Evolutionary conservation across 495 filamentous ascomycete genomes (phyloP), one percentile per base, ranked within the genome.

Genomic region (Daldinia childiae): DNA sequence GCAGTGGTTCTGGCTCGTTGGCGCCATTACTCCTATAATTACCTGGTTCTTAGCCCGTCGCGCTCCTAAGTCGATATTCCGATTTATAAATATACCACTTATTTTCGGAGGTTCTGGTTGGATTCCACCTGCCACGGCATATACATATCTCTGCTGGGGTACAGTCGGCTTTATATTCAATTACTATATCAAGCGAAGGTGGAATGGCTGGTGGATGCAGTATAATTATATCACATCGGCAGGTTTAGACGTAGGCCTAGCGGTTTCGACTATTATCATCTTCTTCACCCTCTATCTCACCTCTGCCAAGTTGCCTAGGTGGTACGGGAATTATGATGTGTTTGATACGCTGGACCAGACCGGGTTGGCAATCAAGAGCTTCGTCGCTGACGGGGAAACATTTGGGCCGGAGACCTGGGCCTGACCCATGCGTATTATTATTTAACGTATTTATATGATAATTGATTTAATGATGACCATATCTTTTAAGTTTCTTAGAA

Each of bases 181-280:
- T 76, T 90, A 87, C 75, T 87, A 79, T 58, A 86, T 92, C 66
- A 83, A 87, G 41, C 81, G 88, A 67, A 82, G 84, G 66, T 88
- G 82, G 78, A 85, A 82, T 34, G 90, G 90, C 34, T 92, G 90
- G 90, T 92, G 90, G 90, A 82, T 90, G 82, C 87, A 90, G 67
- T 93, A 92, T 78, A 94, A 93, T 82, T 94, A 93, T 76, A 82
- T 93, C 70, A 86, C 89, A 0, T 91, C 90, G 21, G 90, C 91
- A 0, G 91, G 87, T 3, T 81, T 94, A 64, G 90, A 92, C 72
- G 86, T 87, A 54, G 91, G 91, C 12, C 81, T 93, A 24, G 85
- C 86, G 1, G 77, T 93, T 6, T 85, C 82, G 54, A 91, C 90
- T 0, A 85, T 94, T 58, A 72, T 93, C 24, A 90, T 93, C 58